A percentile compares a stretch with the other conserved stretches of the same genome.
phyloP scores from a whole-genome alignment of 306 rosid species.

The Vicia villosa region DNA sequence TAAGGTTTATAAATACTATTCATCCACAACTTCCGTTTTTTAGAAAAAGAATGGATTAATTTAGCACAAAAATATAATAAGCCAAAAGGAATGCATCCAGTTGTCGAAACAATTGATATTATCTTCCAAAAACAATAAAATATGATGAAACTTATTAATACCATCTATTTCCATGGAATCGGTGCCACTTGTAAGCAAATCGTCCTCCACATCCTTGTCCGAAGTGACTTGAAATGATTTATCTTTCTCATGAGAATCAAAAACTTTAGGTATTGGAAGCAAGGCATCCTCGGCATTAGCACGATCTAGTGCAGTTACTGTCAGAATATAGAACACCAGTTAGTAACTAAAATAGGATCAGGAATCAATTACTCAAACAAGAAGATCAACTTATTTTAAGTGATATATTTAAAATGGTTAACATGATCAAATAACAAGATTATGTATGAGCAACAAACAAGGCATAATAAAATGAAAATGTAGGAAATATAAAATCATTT shows the following conservation, averaged over 20 bases:
- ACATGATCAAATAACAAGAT: constrained; percentile 32
- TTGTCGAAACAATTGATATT: constrained; percentile 8
- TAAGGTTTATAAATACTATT: constrained; percentile 5
- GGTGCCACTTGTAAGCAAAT: constrained; percentile 39
- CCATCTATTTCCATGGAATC: constrained; percentile 53
- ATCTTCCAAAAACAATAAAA: background rate
- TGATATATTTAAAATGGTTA: constrained; percentile 22
- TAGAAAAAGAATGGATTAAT: background rate
- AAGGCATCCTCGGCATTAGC: constrained; percentile 94
- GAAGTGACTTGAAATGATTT: constrained; percentile 42
- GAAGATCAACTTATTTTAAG: constrained; percentile 8
- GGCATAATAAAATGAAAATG: background rate
- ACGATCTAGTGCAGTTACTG: constrained; percentile 85
- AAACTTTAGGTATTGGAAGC: constrained; percentile 78
- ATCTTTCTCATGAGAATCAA: constrained; percentile 53
- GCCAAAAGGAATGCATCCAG: constrained; percentile 1
- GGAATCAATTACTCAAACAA: constrained; percentile 11
- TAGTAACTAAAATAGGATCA: constrained; percentile 34
- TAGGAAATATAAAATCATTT: background rate
- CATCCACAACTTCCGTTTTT: constrained; percentile 12
- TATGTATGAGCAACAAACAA: constrained; percentile 30
- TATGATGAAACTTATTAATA: constrained; percentile 30
- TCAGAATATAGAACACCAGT: constrained; percentile 42
- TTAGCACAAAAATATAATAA: constrained; percentile 22
- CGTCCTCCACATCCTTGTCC: constrained; percentile 40